A percentile compares a stretch with the other conserved stretches of the same genome.
phyloP scores from a whole-genome alignment of 768 basidiomycete species.

The Suillus americanus region DNA sequence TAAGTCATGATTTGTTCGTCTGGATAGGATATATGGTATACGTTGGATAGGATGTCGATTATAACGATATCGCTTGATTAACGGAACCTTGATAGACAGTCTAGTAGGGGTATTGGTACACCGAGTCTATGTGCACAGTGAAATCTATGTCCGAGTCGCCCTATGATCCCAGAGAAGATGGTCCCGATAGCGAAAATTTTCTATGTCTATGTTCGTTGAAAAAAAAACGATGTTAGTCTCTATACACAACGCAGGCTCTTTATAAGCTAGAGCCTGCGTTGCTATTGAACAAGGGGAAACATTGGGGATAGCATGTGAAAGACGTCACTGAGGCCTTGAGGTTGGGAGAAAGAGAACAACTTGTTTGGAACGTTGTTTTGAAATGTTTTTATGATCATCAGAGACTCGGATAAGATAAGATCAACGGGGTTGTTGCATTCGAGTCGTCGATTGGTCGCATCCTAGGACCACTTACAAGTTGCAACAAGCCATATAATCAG shows the following conservation, averaged over 20 bases:
- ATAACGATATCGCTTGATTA: neutral
- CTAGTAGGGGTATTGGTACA: slow-evolving; percentile 8
- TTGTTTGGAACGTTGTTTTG: neutral
- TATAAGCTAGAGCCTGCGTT: slow-evolving; percentile 39
- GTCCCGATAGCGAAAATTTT: slow-evolving; percentile 1
- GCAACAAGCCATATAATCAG: slow-evolving; percentile 16
- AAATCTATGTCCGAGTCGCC: slow-evolving; percentile 1
- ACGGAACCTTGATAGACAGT: slow-evolving; percentile 1
- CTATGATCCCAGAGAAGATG: slow-evolving; percentile 6
- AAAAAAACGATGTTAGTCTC: slow-evolving; percentile 3
- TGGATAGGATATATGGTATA: slow-evolving; percentile 10
- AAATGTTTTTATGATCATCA: slow-evolving; percentile 6
- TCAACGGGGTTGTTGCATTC: neutral
- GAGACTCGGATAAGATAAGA: slow-evolving; percentile 27
- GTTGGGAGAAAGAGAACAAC: neutral
- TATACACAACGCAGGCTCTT: slow-evolving; percentile 21
- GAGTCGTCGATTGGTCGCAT: neutral
- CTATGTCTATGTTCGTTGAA: slow-evolving; percentile 3
- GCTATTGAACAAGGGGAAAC: slow-evolving; percentile 54
- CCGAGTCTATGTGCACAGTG: slow-evolving; percentile 15
- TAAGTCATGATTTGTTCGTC: slow-evolving; percentile 15
- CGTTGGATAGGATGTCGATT: slow-evolving; percentile 1
- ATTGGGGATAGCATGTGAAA: slow-evolving; percentile 32
- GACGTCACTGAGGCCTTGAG: too few species aligned
- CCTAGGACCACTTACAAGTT: neutral